Evolutionary conservation across 805 yeast species (phyloP).

Genomic region (Yamadazyma takamatsuzukensis): DNA sequence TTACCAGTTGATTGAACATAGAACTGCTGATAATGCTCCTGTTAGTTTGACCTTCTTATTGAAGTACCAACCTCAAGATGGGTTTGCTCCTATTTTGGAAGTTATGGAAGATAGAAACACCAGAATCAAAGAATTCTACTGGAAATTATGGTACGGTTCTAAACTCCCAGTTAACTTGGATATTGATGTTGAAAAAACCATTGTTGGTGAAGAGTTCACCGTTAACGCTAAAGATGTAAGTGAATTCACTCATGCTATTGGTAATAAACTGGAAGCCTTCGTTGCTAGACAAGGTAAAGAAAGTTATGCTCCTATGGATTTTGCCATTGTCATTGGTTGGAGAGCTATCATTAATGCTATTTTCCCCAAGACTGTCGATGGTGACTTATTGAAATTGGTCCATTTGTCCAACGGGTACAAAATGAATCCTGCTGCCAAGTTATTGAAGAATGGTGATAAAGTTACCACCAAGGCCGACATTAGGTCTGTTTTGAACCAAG

Average conservation of each 20-base stretch:
- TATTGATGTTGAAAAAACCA: slow-evolving; percentile 66
- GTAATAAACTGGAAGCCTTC: slow-evolving; percentile 94
- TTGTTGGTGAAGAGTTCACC: slow-evolving; percentile 64
- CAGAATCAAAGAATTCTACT: slow-evolving; percentile 92
- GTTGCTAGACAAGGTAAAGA: slow-evolving; percentile 82
- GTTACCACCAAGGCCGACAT: slow-evolving; percentile 82
- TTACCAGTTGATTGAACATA: slow-evolving; percentile 77
- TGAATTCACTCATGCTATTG: slow-evolving; percentile 95
- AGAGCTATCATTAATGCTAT: slow-evolving; percentile 96
- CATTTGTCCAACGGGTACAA: slow-evolving; percentile 93
- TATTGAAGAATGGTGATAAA: slow-evolving; percentile 82
- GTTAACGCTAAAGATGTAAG: slow-evolving; percentile 76
- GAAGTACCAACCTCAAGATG: slow-evolving; percentile 77
- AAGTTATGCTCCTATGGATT: slow-evolving; percentile 97
- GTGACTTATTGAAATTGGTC: slow-evolving; percentile 89
- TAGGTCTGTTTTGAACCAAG: slow-evolving; percentile 83
- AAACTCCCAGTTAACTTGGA: slow-evolving; percentile 58
- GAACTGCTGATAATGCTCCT: slow-evolving; percentile 75
- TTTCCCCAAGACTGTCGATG: slow-evolving; percentile 94
- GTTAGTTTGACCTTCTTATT: slow-evolving; percentile 75
- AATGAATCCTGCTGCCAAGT: slow-evolving; percentile 88
- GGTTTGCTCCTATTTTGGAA: slow-evolving; percentile 94
- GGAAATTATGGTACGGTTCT: slow-evolving; percentile 92
- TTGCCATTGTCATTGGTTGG: slow-evolving; percentile 98
- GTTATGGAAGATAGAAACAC: slow-evolving; percentile 86